These are phyloP conservation scores for Cymbopogon citratus DNA, from an alignment of 176 grass and related monocot species.

Conservation along the genomic window DNA sequence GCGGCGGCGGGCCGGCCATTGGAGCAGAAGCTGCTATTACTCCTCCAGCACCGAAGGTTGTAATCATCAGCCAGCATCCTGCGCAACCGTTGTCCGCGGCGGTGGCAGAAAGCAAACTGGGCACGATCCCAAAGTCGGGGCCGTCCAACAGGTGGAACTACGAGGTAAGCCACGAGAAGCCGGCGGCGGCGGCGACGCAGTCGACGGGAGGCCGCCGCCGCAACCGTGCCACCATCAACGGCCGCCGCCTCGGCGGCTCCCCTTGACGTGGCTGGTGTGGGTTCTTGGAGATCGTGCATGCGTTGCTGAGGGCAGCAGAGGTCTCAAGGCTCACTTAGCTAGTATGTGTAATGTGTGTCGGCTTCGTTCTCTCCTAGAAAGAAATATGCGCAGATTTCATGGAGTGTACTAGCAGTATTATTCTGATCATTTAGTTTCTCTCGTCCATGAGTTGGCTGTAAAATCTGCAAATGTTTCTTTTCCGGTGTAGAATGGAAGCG, in stretches of 20 bases:
- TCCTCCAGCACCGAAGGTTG: neutral
- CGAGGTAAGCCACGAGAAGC: neutral
- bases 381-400: neutral
- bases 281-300: neutral
- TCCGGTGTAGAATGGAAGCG: neutral
- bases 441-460: neutral
- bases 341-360: neutral
- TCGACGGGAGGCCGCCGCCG: neutral
- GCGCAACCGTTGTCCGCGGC: neutral
- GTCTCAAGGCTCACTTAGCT: neutral
- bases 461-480: neutral
- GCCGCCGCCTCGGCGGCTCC: neutral
- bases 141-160: neutral
- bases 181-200: neutral
- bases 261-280: neutral
- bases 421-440: neutral
- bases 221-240: neutral
- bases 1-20: neutral
- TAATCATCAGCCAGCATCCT: neutral
- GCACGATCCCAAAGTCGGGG: conserved; percentile 4
- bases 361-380: neutral
- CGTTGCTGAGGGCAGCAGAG: neutral
- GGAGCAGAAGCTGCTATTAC: neutral
- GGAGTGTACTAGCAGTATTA: neutral
- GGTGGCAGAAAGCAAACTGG: neutral